These are phyloP conservation scores for Dionaea muscipula DNA, from an alignment of 179 eudicot genomes.

Conservation along the genomic window DNA sequence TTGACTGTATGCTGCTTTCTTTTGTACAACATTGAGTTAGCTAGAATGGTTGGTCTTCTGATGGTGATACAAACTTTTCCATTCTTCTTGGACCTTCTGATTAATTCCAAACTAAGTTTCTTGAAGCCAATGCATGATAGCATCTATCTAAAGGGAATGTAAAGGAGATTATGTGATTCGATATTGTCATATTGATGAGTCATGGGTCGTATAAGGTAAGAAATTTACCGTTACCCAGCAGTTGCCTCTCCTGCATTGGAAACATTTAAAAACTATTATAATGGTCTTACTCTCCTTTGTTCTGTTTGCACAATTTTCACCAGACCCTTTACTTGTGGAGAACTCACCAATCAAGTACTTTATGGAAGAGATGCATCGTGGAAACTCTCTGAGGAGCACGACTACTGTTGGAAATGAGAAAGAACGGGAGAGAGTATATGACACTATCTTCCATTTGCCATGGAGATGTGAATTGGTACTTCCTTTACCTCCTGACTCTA, in stretches of 20 bases:
- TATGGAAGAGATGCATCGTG: constrained; percentile 71
- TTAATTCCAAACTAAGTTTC: too few relatives aligned
- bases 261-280: not conserved
- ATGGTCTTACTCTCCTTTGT: constrained; percentile 6
- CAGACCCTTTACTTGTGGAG: constrained; percentile 51
- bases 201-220: too few relatives aligned
- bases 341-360: constrained; percentile 69
- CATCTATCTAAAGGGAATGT: too few relatives aligned
- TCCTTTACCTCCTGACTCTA: not conserved
- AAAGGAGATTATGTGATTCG: too few relatives aligned
- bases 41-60: too few relatives aligned
- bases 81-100: too few relatives aligned
- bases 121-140: too few relatives aligned
- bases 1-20: too few relatives aligned
- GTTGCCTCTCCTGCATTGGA: not conserved
- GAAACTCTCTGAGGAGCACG: constrained; percentile 75
- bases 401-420: constrained; percentile 69
- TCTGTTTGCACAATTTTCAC: constrained; percentile 11
- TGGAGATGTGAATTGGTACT: constrained; percentile 99
- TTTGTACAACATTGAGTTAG: too few relatives aligned
- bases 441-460: constrained; percentile 89
- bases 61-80: too few relatives aligned
- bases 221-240: too few relatives aligned
- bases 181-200: too few relatives aligned
- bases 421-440: constrained; percentile 89